Evolutionary conservation across 495 filamentous ascomycete genomes (phyloP).

Genomic region (Podospora tetraspora): DNA sequence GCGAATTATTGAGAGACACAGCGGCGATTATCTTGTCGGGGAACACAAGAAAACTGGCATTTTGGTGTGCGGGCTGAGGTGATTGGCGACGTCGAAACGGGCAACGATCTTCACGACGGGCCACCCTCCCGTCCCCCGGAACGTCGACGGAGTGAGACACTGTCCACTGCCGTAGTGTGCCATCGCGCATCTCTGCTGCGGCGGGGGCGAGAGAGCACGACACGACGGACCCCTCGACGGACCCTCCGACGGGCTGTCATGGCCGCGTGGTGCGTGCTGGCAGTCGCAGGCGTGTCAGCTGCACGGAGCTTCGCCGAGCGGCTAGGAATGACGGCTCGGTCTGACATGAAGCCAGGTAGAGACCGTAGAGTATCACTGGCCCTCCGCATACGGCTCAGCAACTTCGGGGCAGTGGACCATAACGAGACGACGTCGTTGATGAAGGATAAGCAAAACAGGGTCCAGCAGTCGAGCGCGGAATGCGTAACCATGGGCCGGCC

Average conservation of each 20-base stretch:
- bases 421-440: conserved; percentile 14
- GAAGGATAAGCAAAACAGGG: not conserved
- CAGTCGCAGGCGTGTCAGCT: conserved; percentile 1
- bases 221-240: not conserved
- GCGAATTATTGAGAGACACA: not conserved
- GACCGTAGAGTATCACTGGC: conserved; percentile 2
- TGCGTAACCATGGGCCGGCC: conserved; percentile 12
- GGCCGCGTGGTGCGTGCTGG: not conserved
- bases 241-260: not conserved
- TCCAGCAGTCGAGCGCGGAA: not conserved
- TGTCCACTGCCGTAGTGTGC: not conserved
- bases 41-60: conserved; percentile 11
- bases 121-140: not conserved
- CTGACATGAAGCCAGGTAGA: conserved; percentile 9
- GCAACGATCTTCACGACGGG: conserved; percentile 6
- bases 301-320: conserved; percentile 9
- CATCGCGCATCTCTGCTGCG: not conserved
- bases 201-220: not conserved
- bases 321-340: conserved; percentile 3
- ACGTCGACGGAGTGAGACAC: not conserved
- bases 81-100: conserved; percentile 10
- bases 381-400: conserved; percentile 6
- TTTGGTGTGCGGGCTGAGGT: conserved; percentile 3
- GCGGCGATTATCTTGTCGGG: conserved; percentile 15
- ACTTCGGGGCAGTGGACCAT: conserved; percentile 6